Percentiles rank a stretch among this genome's conserved stretches.
phyloP scores from a whole-genome alignment of 2,329 filamentous ascomycete genomes.

The Didymella glomerata region DNA sequence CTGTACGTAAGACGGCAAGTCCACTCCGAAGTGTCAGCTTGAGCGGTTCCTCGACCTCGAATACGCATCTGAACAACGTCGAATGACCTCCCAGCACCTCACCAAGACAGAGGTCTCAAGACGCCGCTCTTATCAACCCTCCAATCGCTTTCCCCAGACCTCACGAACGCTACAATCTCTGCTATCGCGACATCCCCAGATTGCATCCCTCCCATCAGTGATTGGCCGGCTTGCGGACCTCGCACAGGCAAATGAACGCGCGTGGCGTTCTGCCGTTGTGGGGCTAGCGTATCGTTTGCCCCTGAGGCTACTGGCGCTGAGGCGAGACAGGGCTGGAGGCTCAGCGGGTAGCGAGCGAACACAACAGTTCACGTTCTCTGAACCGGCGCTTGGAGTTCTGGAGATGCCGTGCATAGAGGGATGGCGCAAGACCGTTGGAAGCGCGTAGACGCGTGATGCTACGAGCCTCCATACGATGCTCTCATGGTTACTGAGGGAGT shows the following conservation, averaged over 20 bases:
- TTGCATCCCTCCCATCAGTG: not conserved
- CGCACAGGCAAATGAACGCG: slow-evolving; percentile 14
- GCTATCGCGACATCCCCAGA: slow-evolving; percentile 11
- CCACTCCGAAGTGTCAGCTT: not conserved
- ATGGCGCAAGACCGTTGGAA: not conserved
- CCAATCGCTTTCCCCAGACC: not conserved
- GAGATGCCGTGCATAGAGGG: not conserved
- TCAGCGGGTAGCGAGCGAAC: slow-evolving; percentile 14
- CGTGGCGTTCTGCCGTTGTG: slow-evolving; percentile 14
- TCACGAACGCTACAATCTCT: not conserved
- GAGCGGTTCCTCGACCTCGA: not conserved
- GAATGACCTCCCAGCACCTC: not conserved
- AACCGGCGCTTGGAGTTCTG: not conserved
- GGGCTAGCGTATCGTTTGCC: slow-evolving; percentile 18
- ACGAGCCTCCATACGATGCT: no score
- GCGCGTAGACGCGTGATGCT: not conserved
- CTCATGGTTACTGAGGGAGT: no score
- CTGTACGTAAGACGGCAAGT: not conserved
- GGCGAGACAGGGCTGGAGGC: slow-evolving; percentile 11
- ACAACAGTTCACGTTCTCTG: not conserved
- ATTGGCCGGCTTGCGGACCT: slow-evolving; percentile 2
- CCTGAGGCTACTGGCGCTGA: slow-evolving; percentile 9
- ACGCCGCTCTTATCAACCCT: not conserved
- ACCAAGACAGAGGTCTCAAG: not conserved
- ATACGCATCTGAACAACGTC: not conserved